Base-by-base conservation (phyloP, 495 filamentous ascomycete genomes). In the Platismatia glauca region DNA sequence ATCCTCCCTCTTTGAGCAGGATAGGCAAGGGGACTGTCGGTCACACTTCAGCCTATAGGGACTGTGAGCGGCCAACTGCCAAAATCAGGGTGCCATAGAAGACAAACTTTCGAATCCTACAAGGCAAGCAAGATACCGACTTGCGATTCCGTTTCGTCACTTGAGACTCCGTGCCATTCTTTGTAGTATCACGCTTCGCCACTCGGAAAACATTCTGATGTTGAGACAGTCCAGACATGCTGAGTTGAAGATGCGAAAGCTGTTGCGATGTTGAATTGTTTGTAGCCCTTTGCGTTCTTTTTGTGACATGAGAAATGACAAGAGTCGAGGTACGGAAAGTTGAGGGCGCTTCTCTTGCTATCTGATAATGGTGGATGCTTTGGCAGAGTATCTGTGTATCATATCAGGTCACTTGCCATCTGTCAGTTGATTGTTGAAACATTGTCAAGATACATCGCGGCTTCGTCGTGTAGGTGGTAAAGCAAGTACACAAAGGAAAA, bases 1-100 rank as follows among this genome's bases (percentile, higher is more conserved):
- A 41, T 72, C 70, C 39, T 75, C 77, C 59, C 75, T 76, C 58
- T 78, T 78, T 29, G 73, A 61, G 59, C 81, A 85, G 38, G 65
- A 69, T 41, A 73, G 70, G 64, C 77, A 79, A 8, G 78, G 77
- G 57, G 70, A 62, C 57, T 75, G 72, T 22, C 75, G 72, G 64
- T 80, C 73, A 63, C 78, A 80, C 74, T 77, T 77, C 60, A 77
- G 67, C 64, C 77, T 75, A 52, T n/a, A 16, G 22, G 16, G 18
- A 62, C 63, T 58, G 44, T 39, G 43, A 59, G 64, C 52, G 60
- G 38, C 5, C 20, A 6, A 58, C 35, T 31, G 43, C 11, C 50
- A 22, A 22, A 46, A 44, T 33, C 27, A 8, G 18, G 16, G 15
- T 60, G n/a, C 15, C 11, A 20, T 1, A 29, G 5, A 22, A 55